These are phyloP conservation scores for Sequoia sempervirens DNA, from an alignment of 75 land plant genomes.

Conservation along the genomic window DNA sequence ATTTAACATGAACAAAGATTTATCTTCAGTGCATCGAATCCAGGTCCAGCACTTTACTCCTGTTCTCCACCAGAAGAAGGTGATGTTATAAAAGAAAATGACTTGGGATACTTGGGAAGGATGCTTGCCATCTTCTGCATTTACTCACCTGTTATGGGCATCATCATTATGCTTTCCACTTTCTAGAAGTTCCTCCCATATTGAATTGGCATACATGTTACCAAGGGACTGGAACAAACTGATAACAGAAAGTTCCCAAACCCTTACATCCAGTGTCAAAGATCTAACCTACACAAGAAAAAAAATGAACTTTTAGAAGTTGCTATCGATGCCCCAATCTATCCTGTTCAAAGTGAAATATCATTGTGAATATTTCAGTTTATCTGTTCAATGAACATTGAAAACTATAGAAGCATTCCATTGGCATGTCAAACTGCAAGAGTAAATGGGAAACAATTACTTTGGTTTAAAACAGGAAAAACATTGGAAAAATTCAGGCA, in stretches of 20 bases:
- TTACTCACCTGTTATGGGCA: slow-evolving; percentile 8
- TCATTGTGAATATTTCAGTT: background rate
- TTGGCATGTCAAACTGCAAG: too few species aligned
- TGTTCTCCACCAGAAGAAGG: slow-evolving; percentile 8
- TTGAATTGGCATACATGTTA: slow-evolving; percentile 76
- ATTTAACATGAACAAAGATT: slow-evolving; percentile 9
- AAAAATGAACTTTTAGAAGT: background rate
- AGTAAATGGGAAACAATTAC: too few species aligned
- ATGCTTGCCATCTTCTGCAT: background rate
- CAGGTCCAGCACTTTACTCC: slow-evolving; percentile 11
- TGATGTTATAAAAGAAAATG: slow-evolving; percentile 4
- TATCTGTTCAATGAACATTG: background rate
- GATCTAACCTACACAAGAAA: slow-evolving; percentile 79
- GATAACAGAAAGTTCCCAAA: slow-evolving; percentile 86
- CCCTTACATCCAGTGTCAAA: slow-evolving; percentile 85
- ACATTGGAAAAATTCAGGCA: too few species aligned
- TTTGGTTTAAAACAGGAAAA: too few species aligned
- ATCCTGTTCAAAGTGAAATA: slow-evolving; percentile 3
- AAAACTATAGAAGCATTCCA: background rate
- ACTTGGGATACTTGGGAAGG: background rate
- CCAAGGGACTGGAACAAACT: slow-evolving; percentile 72
- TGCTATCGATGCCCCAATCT: background rate
- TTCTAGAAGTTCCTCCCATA: slow-evolving; percentile 76
- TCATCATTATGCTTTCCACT: slow-evolving; percentile 22
- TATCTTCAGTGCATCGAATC: slow-evolving; percentile 12